These are phyloP conservation scores for Chimonanthus praecox DNA, from an alignment of 164 flowering plant genomes.

Conservation along the genomic window DNA sequence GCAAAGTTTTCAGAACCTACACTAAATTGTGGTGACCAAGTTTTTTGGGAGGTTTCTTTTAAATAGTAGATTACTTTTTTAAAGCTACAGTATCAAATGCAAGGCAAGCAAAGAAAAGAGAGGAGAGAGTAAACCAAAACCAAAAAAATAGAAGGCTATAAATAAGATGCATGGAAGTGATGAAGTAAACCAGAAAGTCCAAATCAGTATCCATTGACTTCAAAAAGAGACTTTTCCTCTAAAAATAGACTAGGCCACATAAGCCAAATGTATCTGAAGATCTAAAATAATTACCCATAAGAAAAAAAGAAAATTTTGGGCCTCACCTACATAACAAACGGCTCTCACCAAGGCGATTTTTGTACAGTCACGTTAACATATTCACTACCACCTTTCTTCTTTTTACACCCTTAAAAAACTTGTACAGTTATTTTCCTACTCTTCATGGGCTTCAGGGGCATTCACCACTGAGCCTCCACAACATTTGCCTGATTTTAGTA, in stretches of 20 bases:
- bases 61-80: no score
- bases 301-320: constrained; percentile 22
- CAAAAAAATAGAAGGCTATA: not conserved
- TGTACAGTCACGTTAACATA: constrained; percentile 58
- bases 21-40: no score
- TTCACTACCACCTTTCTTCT: constrained; percentile 41
- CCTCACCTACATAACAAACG: constrained; percentile 40
- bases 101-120: not conserved
- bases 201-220: not conserved
- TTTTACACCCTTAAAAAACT: constrained; percentile 44
- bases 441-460: constrained; percentile 46
- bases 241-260: constrained; percentile 8
- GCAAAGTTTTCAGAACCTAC: no score
- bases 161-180: not conserved
- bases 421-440: constrained; percentile 43
- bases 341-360: constrained; percentile 55
- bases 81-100: no score
- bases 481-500: constrained; percentile 53
- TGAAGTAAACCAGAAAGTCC: not conserved
- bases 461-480: constrained; percentile 54
- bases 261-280: constrained; percentile 22
- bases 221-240: constrained; percentile 1
- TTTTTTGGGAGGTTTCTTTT: no score
- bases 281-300: constrained; percentile 20
- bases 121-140: not conserved